These are phyloP conservation scores for Annulohypoxylon truncatum DNA, from an alignment of 2,329 filamentous ascomycete species.

Conservation along the genomic window DNA sequence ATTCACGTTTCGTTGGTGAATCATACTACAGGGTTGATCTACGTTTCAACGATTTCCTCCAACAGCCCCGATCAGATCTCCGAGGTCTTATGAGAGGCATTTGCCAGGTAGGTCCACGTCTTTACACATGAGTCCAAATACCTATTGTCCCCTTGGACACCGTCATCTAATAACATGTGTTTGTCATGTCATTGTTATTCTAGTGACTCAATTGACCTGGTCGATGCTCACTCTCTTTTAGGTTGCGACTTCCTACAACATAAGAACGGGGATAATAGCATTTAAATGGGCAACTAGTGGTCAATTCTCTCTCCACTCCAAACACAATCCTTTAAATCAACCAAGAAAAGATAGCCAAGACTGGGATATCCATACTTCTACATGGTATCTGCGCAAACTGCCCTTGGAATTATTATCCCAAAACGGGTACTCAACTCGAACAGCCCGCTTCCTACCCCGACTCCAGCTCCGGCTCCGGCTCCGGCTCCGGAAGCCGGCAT, in stretches of 20 bases:
- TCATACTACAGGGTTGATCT: constrained; percentile 19
- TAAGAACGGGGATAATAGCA: background rate
- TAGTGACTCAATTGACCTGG: constrained; percentile 10
- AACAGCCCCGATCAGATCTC: constrained; percentile 8
- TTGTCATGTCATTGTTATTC: background rate
- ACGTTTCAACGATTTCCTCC: constrained; percentile 12
- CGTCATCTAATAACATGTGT: background rate
- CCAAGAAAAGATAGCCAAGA: background rate
- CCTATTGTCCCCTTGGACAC: background rate
- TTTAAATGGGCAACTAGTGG: background rate
- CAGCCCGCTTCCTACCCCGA: no score
- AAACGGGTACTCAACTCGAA: background rate
- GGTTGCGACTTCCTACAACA: background rate
- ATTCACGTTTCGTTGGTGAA: constrained; percentile 30
- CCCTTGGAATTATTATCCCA: background rate
- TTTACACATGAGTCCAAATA: background rate
- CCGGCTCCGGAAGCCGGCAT: constrained; percentile 14
- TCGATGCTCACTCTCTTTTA: background rate
- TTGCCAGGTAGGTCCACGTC: background rate
- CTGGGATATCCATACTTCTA: background rate
- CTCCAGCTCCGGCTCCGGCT: constrained; percentile 3
- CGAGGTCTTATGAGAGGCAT: background rate
- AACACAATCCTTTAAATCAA: background rate
- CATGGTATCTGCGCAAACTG: background rate
- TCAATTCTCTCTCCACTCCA: background rate